Evolutionary conservation across 208 protist genomes (phyloP).

Genomic region (Leishmania arabica): DNA sequence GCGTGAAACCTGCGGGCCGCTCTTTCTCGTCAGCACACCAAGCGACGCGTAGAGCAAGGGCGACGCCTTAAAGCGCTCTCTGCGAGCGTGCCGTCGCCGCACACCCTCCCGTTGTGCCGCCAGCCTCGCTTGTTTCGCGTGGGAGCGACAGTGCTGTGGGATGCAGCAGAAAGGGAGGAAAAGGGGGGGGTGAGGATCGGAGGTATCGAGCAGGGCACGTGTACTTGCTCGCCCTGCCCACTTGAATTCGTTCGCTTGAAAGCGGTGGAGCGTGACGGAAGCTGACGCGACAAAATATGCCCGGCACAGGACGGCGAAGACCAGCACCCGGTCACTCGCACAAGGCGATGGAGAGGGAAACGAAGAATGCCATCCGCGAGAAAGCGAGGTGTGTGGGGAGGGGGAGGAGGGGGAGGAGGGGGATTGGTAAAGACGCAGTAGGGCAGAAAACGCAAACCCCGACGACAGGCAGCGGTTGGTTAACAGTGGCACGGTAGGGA

Average conservation of each 20-base stretch:
- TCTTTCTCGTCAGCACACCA: neutral
- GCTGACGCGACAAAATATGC: neutral
- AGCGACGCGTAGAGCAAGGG: neutral
- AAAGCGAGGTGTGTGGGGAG: no score
- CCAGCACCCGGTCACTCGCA: neutral
- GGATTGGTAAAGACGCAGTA: neutral
- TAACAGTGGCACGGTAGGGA: neutral
- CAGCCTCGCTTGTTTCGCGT: neutral
- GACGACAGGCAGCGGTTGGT: neutral
- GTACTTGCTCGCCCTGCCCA: neutral
- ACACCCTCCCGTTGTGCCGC: neutral
- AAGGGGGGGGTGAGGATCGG: neutral
- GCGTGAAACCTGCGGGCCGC: neutral
- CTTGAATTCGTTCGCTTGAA: neutral
- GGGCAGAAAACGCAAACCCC: neutral
- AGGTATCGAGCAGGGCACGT: neutral
- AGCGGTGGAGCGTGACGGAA: neutral
- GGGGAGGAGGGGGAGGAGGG: neutral
- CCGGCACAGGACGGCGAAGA: neutral
- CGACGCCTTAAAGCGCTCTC: neutral
- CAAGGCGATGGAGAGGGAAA: neutral
- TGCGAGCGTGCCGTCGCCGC: neutral
- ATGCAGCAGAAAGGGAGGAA: neutral
- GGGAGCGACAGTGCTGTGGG: neutral
- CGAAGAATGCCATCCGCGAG: neutral